Evolutionary conservation across 2,329 filamentous ascomycete species (phyloP).

Genomic region (Neodidymelliopsis sp.): DNA sequence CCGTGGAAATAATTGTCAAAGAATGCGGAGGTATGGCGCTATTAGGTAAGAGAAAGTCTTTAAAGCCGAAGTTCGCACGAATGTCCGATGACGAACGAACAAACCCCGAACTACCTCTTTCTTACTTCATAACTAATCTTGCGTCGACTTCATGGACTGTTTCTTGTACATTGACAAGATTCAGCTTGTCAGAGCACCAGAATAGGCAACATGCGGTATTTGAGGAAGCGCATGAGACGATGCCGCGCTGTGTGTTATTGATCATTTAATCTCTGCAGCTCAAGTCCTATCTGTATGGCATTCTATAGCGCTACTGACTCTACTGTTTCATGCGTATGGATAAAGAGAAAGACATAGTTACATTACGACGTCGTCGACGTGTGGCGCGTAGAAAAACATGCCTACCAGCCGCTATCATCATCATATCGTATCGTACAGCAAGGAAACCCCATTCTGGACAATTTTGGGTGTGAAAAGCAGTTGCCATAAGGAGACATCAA

Average conservation of each 20-base stretch:
- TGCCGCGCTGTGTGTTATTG: too few species aligned
- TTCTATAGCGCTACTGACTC: background rate
- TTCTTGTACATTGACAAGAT: too few species aligned
- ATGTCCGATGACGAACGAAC: slow-evolving; percentile 2
- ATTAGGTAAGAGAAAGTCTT: slow-evolving; percentile 27
- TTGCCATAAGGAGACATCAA: too few species aligned
- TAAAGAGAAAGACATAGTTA: background rate
- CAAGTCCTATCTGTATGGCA: too few species aligned
- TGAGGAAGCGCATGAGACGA: too few species aligned
- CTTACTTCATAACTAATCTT: background rate
- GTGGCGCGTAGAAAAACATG: background rate
- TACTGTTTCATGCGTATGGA: background rate
- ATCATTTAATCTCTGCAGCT: too few species aligned
- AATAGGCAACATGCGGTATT: too few species aligned
- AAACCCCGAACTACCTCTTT: slow-evolving; percentile 3
- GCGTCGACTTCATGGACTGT: too few species aligned
- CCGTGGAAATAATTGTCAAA: slow-evolving; percentile 9
- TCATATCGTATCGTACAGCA: slow-evolving; percentile 1
- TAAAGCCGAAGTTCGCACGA: slow-evolving; percentile 18
- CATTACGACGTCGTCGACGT: background rate
- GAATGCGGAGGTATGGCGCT: slow-evolving; percentile 23
- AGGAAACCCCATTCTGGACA: too few species aligned
- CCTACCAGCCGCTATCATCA: background rate
- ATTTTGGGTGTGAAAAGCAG: too few species aligned
- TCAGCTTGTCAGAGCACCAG: too few species aligned